Conservation (phyloP, 139 green algal genomes). For the Axilococcus clingmanii region DNA sequence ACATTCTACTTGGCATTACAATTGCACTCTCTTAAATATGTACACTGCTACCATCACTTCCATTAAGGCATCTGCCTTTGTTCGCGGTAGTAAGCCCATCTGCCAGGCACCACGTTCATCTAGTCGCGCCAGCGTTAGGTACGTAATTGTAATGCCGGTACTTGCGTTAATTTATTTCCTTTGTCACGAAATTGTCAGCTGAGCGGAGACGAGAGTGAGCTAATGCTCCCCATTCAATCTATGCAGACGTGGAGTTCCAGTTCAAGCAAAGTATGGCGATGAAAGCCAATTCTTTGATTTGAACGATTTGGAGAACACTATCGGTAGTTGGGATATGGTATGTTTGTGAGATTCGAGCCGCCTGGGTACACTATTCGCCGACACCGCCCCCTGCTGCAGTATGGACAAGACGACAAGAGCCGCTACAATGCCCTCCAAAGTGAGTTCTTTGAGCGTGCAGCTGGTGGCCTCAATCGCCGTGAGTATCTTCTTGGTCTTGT, state of each 20-base stretch:
- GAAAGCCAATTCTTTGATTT: slow-evolving; percentile 82
- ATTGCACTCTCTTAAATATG: too few relatives aligned
- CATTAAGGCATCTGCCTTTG: slow-evolving; percentile 2
- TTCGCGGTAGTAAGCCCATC: slow-evolving; percentile 3
- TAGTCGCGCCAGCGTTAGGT: neutral
- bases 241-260: slow-evolving; percentile 38
- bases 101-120: neutral
- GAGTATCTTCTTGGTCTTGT: slow-evolving; percentile 79
- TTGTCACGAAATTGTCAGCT: too few relatives aligned
- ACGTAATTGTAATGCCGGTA: neutral
- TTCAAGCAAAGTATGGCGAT: slow-evolving; percentile 75
- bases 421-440: slow-evolving; percentile 68
- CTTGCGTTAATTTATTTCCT: too few relatives aligned
- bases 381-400: too few relatives aligned
- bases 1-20: too few relatives aligned
- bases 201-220: too few relatives aligned
- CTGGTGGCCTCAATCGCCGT: slow-evolving; percentile 62
- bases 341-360: neutral
- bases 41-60: neutral
- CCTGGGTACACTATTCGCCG: neutral
- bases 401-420: slow-evolving; percentile 76
- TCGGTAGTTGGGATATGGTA: slow-evolving; percentile 83
- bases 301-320: slow-evolving; percentile 83
- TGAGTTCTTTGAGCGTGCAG: slow-evolving; percentile 90
- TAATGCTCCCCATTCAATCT: too few relatives aligned